Base-by-base conservation (phyloP, 2,329 filamentous ascomycete species). In the Rugonectria rugulosa region DNA sequence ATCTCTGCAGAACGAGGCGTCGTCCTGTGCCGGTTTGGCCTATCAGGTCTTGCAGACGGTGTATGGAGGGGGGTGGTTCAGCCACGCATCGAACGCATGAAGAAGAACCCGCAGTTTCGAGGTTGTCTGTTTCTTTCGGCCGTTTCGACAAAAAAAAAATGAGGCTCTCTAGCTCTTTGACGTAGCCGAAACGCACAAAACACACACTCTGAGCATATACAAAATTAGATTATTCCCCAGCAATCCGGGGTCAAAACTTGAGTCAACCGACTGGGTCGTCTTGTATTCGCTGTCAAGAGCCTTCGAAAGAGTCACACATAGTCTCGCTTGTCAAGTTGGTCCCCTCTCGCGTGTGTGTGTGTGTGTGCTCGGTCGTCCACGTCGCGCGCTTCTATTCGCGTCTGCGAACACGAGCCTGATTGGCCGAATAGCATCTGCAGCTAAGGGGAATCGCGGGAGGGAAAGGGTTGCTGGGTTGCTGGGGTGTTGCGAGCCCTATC, bases 301-400 rank as follows among this genome's bases (percentile, higher is more conserved):
- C 51, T n/a, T n/a, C n/a, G n/a, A n/a, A n/a, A n/a, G n/a, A 38
- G 49, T 17, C 32, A 12, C 32, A 9, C 34, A 6, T 17, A 6
- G 34, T 37, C 51, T 46, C 29, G 43, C 29, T 46, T 20, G 12
- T 14, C 29, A 14, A 14, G 11, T 32, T 32, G 11, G 7, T 11
- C 29, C 26, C 17, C 49, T 53, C 41, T 53, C 41, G 41, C 49
- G 41, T 24, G n/a, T n/a, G n/a, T n/a, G n/a, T n/a, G n/a, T n/a
- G n/a, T n/a, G 40, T 44, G 32, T 32, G 21, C 6, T 32, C n/a
- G 12, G 34, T 20, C 37, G 53, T 52, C 53, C 41, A 46, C 42
- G 62, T 45, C 50, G 53, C 65, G 65, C 65, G 65, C 59, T 53
- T 65, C 55, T n/a, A n/a, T n/a, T 53, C 65, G 65, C 61, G 65